Evolutionary conservation across 345 rosid genomes (phyloP).

Genomic region (Salix arbutifolia): DNA sequence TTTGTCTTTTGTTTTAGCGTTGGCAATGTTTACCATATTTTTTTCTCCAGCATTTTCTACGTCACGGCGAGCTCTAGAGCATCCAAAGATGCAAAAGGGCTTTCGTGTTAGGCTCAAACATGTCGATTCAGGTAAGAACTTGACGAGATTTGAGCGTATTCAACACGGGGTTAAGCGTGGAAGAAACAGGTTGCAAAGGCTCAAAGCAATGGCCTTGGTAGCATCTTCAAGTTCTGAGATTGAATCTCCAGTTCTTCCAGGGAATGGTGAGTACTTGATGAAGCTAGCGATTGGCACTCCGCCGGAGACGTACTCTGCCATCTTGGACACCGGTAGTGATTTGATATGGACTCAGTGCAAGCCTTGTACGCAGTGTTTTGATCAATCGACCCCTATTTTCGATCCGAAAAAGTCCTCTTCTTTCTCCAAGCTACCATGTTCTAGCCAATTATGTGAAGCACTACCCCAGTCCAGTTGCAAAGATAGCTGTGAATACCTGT

Average conservation of each 20-base stretch:
- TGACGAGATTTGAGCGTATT: constrained; percentile 65
- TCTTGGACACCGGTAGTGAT: constrained; percentile 88
- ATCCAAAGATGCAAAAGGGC: constrained; percentile 18
- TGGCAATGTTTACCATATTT: background rate
- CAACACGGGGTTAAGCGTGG: constrained; percentile 68
- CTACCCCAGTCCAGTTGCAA: constrained; percentile 46
- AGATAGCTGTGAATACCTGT: constrained; percentile 58
- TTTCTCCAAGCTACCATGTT: constrained; percentile 53
- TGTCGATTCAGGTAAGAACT: constrained; percentile 68
- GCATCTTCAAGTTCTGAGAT: constrained; percentile 27
- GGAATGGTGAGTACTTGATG: constrained; percentile 84
- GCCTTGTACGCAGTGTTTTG: constrained; percentile 67
- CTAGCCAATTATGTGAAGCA: constrained; percentile 52
- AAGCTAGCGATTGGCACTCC: constrained; percentile 70
- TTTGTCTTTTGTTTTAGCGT: background rate
- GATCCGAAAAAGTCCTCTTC: constrained; percentile 68
- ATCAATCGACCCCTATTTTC: constrained; percentile 70
- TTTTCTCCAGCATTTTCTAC: constrained; percentile 13
- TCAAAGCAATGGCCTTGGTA: constrained; percentile 43
- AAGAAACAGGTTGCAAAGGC: constrained; percentile 48
- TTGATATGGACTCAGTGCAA: constrained; percentile 95
- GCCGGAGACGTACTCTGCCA: constrained; percentile 49
- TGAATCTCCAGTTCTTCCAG: constrained; percentile 49
- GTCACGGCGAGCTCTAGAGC: constrained; percentile 18
- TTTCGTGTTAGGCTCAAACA: constrained; percentile 52